Evolutionary conservation across 2,329 filamentous ascomycete species (phyloP).

Genomic region (Fusarium piperis): DNA sequence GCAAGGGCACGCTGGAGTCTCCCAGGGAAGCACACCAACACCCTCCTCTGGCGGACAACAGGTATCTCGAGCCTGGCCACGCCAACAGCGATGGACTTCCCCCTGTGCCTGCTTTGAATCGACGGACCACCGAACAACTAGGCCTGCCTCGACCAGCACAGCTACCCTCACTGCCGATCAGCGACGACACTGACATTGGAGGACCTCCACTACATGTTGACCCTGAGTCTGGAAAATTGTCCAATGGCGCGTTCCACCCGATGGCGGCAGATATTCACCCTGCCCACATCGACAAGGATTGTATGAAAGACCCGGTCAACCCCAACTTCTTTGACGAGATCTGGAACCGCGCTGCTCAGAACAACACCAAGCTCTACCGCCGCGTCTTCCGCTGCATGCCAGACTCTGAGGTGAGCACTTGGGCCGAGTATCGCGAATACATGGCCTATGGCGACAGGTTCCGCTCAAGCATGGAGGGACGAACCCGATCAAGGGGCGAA

Average conservation of each 20-base stretch:
- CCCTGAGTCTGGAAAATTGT: conserved; percentile 58
- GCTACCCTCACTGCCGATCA: conserved; percentile 73
- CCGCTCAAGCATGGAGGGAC: conserved; percentile 71
- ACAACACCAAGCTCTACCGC: conserved; percentile 95
- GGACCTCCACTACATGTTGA: conserved; percentile 72
- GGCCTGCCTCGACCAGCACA: conserved; percentile 75
- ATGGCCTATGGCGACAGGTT: conserved; percentile 81
- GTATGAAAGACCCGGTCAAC: conserved; percentile 91
- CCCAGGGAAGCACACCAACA: conserved; percentile 48
- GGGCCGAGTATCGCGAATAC: conserved; percentile 92
- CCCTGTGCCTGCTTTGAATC: conserved; percentile 65
- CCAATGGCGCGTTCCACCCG: conserved; percentile 58
- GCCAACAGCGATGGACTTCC: conserved; percentile 62
- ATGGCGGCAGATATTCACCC: conserved; percentile 74
- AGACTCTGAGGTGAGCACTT: conserved; percentile 91
- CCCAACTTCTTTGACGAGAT: conserved; percentile 85
- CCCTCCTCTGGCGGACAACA: conserved; percentile 41
- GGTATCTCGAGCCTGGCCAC: conserved; percentile 46
- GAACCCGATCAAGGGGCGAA: conserved; percentile 54
- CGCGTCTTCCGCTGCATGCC: conserved; percentile 97
- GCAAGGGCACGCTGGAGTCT: conserved; percentile 65
- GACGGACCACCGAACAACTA: conserved; percentile 72
- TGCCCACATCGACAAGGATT: conserved; percentile 84
- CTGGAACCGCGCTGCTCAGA: conserved; percentile 87
- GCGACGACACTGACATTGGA: conserved; percentile 85